phyloP scores from a whole-genome alignment of 2,329 filamentous ascomycete genomes.

The Aspergillus unguis region DNA sequence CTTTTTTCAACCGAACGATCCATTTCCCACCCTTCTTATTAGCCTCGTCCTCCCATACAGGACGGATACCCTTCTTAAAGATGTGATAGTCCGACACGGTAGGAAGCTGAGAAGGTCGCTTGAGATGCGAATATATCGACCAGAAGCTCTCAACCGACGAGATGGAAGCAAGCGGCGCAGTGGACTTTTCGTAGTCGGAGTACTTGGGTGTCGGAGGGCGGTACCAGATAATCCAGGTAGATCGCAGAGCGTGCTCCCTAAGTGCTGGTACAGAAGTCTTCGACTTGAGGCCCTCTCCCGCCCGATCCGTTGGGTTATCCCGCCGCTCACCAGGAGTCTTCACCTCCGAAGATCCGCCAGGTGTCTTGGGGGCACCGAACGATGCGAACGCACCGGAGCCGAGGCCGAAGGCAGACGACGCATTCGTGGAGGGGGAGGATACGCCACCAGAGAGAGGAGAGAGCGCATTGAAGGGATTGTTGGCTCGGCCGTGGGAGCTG shows the following conservation, averaged over 20 bases:
- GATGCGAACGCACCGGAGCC: slow-evolving; percentile 95
- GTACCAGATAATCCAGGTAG: slow-evolving; percentile 96
- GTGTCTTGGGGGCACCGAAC: slow-evolving; percentile 89
- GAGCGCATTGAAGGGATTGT: slow-evolving; percentile 69
- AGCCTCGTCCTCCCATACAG: slow-evolving; percentile 97
- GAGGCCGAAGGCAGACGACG: slow-evolving; percentile 86
- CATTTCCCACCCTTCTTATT: slow-evolving; percentile 97
- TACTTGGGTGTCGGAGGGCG: slow-evolving; percentile 94
- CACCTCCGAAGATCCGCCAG: slow-evolving; percentile 75
- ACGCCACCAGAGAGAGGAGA: slow-evolving; percentile 67
- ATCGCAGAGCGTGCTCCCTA: slow-evolving; percentile 63
- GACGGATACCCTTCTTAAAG: slow-evolving; percentile 93
- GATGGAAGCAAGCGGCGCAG: slow-evolving; percentile 79
- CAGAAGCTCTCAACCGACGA: slow-evolving; percentile 87
- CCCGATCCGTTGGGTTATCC: slow-evolving; percentile 49
- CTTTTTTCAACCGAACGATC: slow-evolving; percentile 96
- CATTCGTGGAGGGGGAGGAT: slow-evolving; percentile 70
- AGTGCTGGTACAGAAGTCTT: slow-evolving; percentile 39
- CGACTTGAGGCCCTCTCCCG: slow-evolving; percentile 29
- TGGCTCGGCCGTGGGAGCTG: slow-evolving; percentile 67
- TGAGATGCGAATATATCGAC: slow-evolving; percentile 81
- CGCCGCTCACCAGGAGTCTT: slow-evolving; percentile 63
- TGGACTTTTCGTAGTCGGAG: slow-evolving; percentile 96
- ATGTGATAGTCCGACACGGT: slow-evolving; percentile 97
- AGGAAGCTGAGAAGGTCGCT: slow-evolving; percentile 80